Base-by-base conservation (phyloP, 2,329 filamentous ascomycete genomes). In the Penicillium fuscoglaucum region DNA sequence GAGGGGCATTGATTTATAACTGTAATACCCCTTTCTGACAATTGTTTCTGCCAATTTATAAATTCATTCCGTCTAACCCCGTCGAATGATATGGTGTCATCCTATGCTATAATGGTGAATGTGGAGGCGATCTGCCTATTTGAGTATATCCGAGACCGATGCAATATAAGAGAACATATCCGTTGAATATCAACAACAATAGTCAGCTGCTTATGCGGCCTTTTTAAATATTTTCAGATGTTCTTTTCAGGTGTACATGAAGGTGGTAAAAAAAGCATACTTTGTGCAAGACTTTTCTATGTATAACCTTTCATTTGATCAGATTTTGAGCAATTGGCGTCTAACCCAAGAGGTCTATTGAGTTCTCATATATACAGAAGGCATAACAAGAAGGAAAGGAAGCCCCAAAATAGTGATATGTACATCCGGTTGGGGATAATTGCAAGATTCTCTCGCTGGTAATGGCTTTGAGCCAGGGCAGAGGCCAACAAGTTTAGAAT, bases 81-180 rank as follows among this genome's bases (percentile, higher is more conserved):
- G 19, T 48, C 24, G 17, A 10, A 9, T n/a, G 15, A 31, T 15
- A 65, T 65, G 62, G 62, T 66, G 63, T 54, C 57, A 66, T 66
- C 29, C 17, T 12, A 26, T 29, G 44, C 17, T 29, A 31, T 10
- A 39, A 64, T 63, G 55, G 47, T 62, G 57, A 54, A 63, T 61
- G 55, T 48, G 50, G 44, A 44, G 28, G 52, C 44, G 35, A 54
- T 52, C 29, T 51, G 21, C 61, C 59, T 31, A 13, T 51, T 57
- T 1, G 7, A 46, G 63, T 55, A 52, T 51, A 19, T 44, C 44
- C 46, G 60, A 57, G 6, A 29, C 40, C 40, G 19, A 31, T 41
- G 13, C 26, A 31, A 19, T 26, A 13, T 3, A 12, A 53, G n/a
- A 49, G 28, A 13, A 31, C 10, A 12, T 12, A 12, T 31, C 29